phyloP scores from a whole-genome alignment of 2,329 filamentous ascomycete species.

The Phaeomoniella chlamydospora region DNA sequence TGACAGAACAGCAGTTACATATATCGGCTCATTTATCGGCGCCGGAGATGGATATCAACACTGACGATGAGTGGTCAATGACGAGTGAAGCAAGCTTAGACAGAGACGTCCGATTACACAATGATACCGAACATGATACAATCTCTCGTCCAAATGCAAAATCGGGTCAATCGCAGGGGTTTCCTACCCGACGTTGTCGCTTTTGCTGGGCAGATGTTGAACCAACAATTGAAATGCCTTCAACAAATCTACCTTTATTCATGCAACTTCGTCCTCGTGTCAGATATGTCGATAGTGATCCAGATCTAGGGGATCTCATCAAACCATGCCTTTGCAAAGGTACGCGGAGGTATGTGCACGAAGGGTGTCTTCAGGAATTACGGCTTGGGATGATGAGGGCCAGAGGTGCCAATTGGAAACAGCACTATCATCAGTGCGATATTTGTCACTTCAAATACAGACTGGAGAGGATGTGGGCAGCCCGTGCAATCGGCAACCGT shows the following conservation, averaged over 20 bases:
- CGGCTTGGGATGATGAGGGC: constrained; percentile 23
- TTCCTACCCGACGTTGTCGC: constrained; percentile 60
- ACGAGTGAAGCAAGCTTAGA: too few relatives aligned
- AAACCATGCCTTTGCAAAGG: constrained; percentile 90
- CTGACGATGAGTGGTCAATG: too few relatives aligned
- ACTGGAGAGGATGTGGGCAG: constrained; percentile 57
- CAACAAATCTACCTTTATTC: constrained; percentile 39
- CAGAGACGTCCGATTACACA: too few relatives aligned
- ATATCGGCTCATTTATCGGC: too few relatives aligned
- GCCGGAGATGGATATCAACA: too few relatives aligned
- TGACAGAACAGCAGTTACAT: too few relatives aligned
- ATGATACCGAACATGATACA: too few relatives aligned
- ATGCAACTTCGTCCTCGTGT: constrained; percentile 44
- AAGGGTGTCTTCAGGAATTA: constrained; percentile 76
- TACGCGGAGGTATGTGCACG: constrained; percentile 84
- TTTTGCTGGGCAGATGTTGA: constrained; percentile 70
- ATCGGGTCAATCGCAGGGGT: too few relatives aligned
- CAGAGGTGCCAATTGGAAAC: constrained; percentile 30
- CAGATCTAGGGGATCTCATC: constrained; percentile 55
- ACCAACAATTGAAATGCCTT: constrained; percentile 42
- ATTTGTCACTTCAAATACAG: constrained; percentile 77
- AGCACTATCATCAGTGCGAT: constrained; percentile 76
- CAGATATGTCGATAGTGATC: constrained; percentile 36
- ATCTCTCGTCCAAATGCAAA: too few relatives aligned
- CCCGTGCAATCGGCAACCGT: constrained; percentile 45